Evolutionary conservation across 495 filamentous ascomycete genomes (phyloP).

Genomic region (Staphylotrichum tortipilum): DNA sequence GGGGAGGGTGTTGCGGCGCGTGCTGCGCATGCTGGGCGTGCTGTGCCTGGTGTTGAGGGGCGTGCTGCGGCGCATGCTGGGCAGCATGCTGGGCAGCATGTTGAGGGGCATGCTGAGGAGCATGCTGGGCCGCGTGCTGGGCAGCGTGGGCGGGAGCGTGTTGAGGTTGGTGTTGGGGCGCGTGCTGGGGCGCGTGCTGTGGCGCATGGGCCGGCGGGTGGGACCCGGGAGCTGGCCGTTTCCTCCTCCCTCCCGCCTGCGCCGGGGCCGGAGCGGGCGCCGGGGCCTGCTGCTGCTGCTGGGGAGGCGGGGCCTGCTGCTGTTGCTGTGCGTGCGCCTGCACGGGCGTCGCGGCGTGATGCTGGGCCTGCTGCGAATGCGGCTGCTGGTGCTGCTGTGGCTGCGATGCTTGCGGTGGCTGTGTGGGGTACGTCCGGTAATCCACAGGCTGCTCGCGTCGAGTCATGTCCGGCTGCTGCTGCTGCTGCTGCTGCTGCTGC

Average conservation of each 20-base stretch:
- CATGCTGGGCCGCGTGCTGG: slow-evolving; percentile 10
- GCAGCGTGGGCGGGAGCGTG: slow-evolving; percentile 9
- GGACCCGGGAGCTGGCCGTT: no score
- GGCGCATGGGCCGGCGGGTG: slow-evolving; percentile 4
- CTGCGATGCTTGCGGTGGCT: slow-evolving; percentile 27
- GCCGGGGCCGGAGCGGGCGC: slow-evolving; percentile 10
- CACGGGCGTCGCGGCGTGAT: no score
- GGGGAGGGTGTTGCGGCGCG: slow-evolving; percentile 6
- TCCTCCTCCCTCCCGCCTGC: no score
- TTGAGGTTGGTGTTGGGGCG: not conserved
- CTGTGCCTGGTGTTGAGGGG: slow-evolving; percentile 17
- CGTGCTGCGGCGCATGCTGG: slow-evolving; percentile 20
- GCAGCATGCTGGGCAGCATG: slow-evolving; percentile 9
- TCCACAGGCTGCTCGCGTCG: slow-evolving; percentile 34
- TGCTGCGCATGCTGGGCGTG: slow-evolving; percentile 7
- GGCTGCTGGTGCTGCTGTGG: slow-evolving; percentile 27
- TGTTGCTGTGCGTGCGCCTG: slow-evolving; percentile 18
- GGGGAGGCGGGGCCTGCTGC: slow-evolving; percentile 29
- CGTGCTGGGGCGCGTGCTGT: not conserved
- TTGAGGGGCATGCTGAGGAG: slow-evolving; percentile 14
- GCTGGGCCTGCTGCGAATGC: slow-evolving; percentile 16
- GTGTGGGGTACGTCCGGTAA: slow-evolving; percentile 22
- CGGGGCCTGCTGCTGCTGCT: slow-evolving; percentile 24
- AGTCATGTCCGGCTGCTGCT: slow-evolving; percentile 31
- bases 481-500: slow-evolving; percentile 12